phyloP scores from a whole-genome alignment of 176 grass and related monocot genomes.

The Chrysopogon serrulatus region DNA sequence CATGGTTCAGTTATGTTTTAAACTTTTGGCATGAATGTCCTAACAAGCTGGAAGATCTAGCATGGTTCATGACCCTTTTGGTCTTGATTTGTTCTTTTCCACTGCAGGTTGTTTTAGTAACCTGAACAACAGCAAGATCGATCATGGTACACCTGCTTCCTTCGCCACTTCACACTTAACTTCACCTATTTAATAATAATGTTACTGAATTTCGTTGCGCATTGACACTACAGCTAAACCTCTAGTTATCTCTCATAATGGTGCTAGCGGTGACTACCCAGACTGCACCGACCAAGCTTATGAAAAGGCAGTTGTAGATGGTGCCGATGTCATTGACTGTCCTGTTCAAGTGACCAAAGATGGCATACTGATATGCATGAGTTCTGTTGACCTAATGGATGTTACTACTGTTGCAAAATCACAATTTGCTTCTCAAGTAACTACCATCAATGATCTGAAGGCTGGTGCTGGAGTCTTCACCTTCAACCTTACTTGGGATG shows the following conservation, averaged over 20 bases:
- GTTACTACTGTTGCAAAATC: conserved; percentile 56
- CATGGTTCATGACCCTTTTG: not conserved
- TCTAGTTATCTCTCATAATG: conserved; percentile 80
- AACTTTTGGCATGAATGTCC: not conserved
- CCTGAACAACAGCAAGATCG: conserved; percentile 57
- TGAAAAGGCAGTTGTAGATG: conserved; percentile 64
- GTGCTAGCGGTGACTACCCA: conserved; percentile 80
- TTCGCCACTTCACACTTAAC: not conserved
- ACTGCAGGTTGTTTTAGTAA: conserved; percentile 71
- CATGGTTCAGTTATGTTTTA: not conserved
- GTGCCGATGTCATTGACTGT: conserved; percentile 88
- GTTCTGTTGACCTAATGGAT: conserved; percentile 51
- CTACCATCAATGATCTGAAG: conserved; percentile 47
- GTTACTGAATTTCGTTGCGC: conserved; percentile 22
- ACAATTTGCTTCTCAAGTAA: conserved; percentile 24
- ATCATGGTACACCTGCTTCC: conserved; percentile 49
- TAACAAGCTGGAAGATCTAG: not conserved
- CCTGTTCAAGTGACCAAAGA: conserved; percentile 85
- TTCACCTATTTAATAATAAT: not conserved
- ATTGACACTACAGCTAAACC: conserved; percentile 50
- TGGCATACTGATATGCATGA: conserved; percentile 73
- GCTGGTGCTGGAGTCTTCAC: conserved; percentile 55
- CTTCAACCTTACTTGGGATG: conserved; percentile 87
- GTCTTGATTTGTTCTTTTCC: not conserved
- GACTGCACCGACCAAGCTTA: conserved; percentile 90